Conservation (phyloP, 2,329 filamentous ascomycete genomes). For the Scorias spongiosa region DNA sequence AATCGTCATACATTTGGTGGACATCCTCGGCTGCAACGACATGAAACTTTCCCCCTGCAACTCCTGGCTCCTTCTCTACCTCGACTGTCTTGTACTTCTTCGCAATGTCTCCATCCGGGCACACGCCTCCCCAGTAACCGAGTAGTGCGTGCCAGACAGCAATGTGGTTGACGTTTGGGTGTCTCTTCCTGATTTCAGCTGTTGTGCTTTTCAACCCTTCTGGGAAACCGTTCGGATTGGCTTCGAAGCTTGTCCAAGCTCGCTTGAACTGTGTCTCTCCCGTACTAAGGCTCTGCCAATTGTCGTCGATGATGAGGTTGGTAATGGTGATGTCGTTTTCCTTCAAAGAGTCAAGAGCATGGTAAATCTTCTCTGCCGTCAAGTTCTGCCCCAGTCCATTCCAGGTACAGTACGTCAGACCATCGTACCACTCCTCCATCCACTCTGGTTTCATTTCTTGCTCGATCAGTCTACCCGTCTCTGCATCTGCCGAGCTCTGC, state of each 20-base stretch:
- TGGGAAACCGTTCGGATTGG: slow-evolving; percentile 64
- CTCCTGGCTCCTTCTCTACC: slow-evolving; percentile 39
- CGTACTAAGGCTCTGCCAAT: slow-evolving; percentile 69
- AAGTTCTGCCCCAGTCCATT: slow-evolving; percentile 76
- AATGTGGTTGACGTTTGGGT: slow-evolving; percentile 64
- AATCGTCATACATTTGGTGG: slow-evolving; percentile 65
- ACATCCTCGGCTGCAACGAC: slow-evolving; percentile 64
- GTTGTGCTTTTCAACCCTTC: slow-evolving; percentile 60
- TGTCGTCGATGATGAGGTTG: slow-evolving; percentile 90
- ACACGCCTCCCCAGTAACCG: slow-evolving; percentile 85
- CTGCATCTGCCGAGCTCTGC: slow-evolving; percentile 26
- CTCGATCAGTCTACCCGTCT: slow-evolving; percentile 30
- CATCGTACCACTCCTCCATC: slow-evolving; percentile 83
- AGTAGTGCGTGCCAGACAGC: slow-evolving; percentile 87
- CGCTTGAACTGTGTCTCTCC: slow-evolving; percentile 37
- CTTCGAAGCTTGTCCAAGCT: slow-evolving; percentile 72
- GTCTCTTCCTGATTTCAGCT: slow-evolving; percentile 46
- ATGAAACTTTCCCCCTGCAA: slow-evolving; percentile 51
- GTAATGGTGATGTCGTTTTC: slow-evolving; percentile 59
- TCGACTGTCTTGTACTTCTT: slow-evolving; percentile 59
- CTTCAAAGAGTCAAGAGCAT: slow-evolving; percentile 57
- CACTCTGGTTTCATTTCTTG: slow-evolving; percentile 44
- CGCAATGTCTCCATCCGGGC: slow-evolving; percentile 57
- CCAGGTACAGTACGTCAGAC: slow-evolving; percentile 92
- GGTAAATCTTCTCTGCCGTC: slow-evolving; percentile 63